A percentile compares a stretch with the other conserved stretches of the same genome.
Conservation (phyloP, 2,329 filamentous ascomycete species). For the Pestalotiopsis sp. region DNA sequence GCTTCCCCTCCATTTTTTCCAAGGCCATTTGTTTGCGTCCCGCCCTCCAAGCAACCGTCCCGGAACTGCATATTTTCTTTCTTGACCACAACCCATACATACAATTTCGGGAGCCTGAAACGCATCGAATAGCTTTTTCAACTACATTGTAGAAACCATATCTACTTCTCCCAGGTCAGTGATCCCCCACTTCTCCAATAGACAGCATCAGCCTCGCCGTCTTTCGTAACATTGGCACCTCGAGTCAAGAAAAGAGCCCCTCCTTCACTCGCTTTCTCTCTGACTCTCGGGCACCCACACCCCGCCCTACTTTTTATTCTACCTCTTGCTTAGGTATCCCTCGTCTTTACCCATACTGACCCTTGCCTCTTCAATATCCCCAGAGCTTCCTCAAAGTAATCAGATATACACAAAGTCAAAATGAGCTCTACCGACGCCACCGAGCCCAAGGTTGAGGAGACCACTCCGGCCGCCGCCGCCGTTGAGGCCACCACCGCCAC, state of each 20-base stretch:
- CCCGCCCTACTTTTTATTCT: neutral
- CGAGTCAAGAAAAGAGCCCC: neutral
- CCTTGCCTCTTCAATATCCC: neutral
- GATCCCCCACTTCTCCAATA: neutral
- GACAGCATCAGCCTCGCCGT: neutral
- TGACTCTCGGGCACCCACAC: neutral
- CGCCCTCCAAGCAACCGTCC: neutral
- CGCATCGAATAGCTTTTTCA: constrained; percentile 1
- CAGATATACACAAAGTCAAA: constrained; percentile 26
- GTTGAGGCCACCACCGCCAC: constrained; percentile 35
- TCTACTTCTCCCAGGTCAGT: neutral
- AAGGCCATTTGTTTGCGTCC: constrained; percentile 1
- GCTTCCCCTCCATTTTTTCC: neutral
- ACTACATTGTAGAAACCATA: neutral
- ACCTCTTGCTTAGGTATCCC: neutral
- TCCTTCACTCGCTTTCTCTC: neutral
- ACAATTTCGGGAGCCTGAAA: neutral
- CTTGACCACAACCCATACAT: neutral
- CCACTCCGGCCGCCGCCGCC: constrained; percentile 30
- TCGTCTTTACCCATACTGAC: constrained; percentile 1
- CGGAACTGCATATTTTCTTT: constrained; percentile 4
- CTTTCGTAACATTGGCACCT: neutral
- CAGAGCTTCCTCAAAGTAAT: neutral
- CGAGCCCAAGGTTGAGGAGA: constrained; percentile 59
- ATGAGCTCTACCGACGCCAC: constrained; percentile 55